Percentiles rank a stretch among this genome's conserved stretches.
These are phyloP conservation scores for Xylariaceae sp. DNA, from an alignment of 2,329 filamentous ascomycete genomes.

Conservation along the genomic window DNA sequence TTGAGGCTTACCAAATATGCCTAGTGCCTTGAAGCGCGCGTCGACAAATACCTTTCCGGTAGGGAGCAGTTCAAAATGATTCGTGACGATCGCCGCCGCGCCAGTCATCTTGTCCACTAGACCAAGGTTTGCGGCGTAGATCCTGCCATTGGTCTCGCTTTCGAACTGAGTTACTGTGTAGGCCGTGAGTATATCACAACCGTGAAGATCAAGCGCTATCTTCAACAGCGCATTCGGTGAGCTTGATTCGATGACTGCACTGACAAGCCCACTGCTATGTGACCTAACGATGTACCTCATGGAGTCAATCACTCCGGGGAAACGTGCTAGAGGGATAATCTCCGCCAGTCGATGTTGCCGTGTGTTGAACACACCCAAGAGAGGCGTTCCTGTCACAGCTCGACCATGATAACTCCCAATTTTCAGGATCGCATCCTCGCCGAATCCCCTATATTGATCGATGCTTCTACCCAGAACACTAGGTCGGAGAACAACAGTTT, in stretches of 20 bases:
- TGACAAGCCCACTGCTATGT: slow-evolving; percentile 64
- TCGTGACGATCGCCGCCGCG: slow-evolving; percentile 67
- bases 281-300: slow-evolving; percentile 68
- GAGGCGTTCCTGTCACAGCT: slow-evolving; percentile 63
- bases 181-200: slow-evolving; percentile 78
- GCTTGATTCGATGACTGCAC: slow-evolving; percentile 42
- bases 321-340: slow-evolving; percentile 64
- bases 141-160: slow-evolving; percentile 33
- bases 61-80: slow-evolving; percentile 47
- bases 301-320: slow-evolving; percentile 62
- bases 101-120: slow-evolving; percentile 88
- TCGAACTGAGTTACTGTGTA: slow-evolving; percentile 61
- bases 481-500: slow-evolving; percentile 77
- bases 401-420: slow-evolving; percentile 72
- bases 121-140: slow-evolving; percentile 67
- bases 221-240: slow-evolving; percentile 50
- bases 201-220: slow-evolving; percentile 57
- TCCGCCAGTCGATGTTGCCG: slow-evolving; percentile 59
- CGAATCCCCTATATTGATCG: slow-evolving; percentile 70
- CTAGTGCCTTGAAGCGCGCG: slow-evolving; percentile 74
- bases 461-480: slow-evolving; percentile 68
- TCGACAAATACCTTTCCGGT: slow-evolving; percentile 62
- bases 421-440: slow-evolving; percentile 69
- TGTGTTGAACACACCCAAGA: slow-evolving; percentile 84
- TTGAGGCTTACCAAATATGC: slow-evolving; percentile 55